Conservation (phyloP, 1,284 basidiomycete genomes). For the Ganoderma sinense region DNA sequence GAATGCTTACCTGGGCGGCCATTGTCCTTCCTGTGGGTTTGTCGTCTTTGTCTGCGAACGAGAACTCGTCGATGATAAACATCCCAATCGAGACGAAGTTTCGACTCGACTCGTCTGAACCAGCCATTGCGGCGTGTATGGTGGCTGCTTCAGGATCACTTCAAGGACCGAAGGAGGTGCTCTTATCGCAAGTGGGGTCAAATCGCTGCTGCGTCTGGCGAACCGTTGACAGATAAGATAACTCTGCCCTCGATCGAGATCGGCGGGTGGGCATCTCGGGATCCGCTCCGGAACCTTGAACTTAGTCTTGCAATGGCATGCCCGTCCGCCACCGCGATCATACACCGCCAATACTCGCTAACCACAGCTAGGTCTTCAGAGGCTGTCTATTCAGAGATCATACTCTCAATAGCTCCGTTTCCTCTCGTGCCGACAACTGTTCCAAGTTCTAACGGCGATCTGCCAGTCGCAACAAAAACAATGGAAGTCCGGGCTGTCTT, state of each 20-base stretch:
- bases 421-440: neutral
- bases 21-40: conserved; percentile 52
- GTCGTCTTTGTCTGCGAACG: conserved; percentile 65
- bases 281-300: neutral
- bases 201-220: neutral
- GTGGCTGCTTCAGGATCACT: no score
- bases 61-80: conserved; percentile 90
- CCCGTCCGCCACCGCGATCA: neutral
- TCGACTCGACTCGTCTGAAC: neutral
- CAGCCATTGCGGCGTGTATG: neutral
- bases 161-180: neutral
- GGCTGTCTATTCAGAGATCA: neutral
- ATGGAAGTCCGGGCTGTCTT: conserved; percentile 69
- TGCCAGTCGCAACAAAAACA: neutral
- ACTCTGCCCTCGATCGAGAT: conserved; percentile 1
- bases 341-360: neutral
- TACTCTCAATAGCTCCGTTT: no score
- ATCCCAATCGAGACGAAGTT: conserved; percentile 78
- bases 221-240: conserved; percentile 22
- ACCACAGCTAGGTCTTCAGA: neutral
- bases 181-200: neutral
- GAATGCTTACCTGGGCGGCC: conserved; percentile 56
- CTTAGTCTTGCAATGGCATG: neutral
- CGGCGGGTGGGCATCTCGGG: neutral
- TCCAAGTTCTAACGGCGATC: neutral